A percentile compares a stretch with the other conserved stretches of the same genome.
Evolutionary conservation across 2,329 filamentous ascomycete genomes (phyloP).

Genomic region (Colletotrichum musicola): DNA sequence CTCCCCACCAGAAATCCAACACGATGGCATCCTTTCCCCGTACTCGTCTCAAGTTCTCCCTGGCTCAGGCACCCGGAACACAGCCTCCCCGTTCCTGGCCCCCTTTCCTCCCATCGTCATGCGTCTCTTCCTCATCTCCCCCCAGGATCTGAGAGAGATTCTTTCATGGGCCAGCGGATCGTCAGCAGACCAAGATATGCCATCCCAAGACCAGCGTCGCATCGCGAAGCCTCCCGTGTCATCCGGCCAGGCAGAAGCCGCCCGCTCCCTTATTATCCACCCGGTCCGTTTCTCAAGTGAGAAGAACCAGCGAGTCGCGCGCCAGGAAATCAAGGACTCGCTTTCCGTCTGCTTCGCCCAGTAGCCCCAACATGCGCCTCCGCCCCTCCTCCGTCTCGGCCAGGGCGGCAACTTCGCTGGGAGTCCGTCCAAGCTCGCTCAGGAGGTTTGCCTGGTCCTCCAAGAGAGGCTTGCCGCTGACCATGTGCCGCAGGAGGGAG

Average conservation of each 20-base stretch:
- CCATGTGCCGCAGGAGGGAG: conserved; percentile 39
- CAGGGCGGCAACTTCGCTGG: conserved; percentile 45
- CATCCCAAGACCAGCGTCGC: conserved; percentile 17
- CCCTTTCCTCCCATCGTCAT: conserved; percentile 6
- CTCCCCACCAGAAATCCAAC: neutral
- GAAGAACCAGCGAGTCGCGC: conserved; percentile 32
- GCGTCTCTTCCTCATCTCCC: conserved; percentile 2
- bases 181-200: conserved; percentile 2
- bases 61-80: conserved; percentile 17
- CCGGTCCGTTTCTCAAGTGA: neutral
- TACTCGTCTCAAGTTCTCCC: conserved; percentile 29
- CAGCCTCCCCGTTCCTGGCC: conserved; percentile 25
- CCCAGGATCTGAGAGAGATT: neutral
- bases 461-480: conserved; percentile 41
- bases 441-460: conserved; percentile 45
- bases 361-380: conserved; percentile 42
- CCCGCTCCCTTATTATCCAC: conserved; percentile 4
- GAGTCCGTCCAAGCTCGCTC: conserved; percentile 44
- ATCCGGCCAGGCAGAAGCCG: neutral
- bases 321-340: conserved; percentile 48
- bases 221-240: neutral
- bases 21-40: conserved; percentile 3
- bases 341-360: conserved; percentile 47
- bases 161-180: neutral
- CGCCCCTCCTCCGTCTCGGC: conserved; percentile 39